Percentiles rank a stretch among this genome's conserved stretches.
phyloP scores from a whole-genome alignment of 2,329 filamentous ascomycete species.

The Arthrobotrys sphaeroides region DNA sequence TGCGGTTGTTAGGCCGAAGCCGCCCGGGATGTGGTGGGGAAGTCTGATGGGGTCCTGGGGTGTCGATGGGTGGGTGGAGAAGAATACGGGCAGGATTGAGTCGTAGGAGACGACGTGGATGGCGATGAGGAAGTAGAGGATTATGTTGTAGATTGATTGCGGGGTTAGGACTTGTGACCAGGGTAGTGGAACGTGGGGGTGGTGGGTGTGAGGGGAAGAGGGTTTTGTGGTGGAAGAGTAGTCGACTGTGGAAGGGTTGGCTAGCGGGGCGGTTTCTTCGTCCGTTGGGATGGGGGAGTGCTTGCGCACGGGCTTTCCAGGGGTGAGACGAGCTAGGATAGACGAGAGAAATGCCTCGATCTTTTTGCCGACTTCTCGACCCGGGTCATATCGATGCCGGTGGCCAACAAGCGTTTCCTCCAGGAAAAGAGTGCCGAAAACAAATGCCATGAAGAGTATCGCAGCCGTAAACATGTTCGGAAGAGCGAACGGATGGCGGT shows the following conservation, averaged over 20 bases:
- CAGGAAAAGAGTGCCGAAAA: slow-evolving; percentile 79
- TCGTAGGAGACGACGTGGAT: slow-evolving; percentile 86
- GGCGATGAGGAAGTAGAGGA: slow-evolving; percentile 81
- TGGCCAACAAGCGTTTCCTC: slow-evolving; percentile 83
- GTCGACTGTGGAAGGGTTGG: background rate
- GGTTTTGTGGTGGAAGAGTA: slow-evolving; percentile 12
- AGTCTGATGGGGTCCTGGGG: slow-evolving; percentile 65
- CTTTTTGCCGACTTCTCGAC: slow-evolving; percentile 75
- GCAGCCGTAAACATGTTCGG: slow-evolving; percentile 81
- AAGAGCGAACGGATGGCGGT: slow-evolving; percentile 80
- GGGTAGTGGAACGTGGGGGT: slow-evolving; percentile 52
- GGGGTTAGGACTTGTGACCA: slow-evolving; percentile 75
- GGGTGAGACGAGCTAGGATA: slow-evolving; percentile 16
- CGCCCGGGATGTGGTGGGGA: slow-evolving; percentile 73
- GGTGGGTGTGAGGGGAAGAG: slow-evolving; percentile 37
- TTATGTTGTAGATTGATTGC: slow-evolving; percentile 78
- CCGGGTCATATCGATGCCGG: slow-evolving; percentile 76
- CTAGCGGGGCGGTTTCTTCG: slow-evolving; percentile 60
- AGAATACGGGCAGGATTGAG: slow-evolving; percentile 85
- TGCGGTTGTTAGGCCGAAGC: slow-evolving; percentile 77
- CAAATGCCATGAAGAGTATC: slow-evolving; percentile 81
- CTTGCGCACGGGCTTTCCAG: slow-evolving; percentile 58
- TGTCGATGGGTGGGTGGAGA: slow-evolving; percentile 75
- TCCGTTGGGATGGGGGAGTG: slow-evolving; percentile 57
- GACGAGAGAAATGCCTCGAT: slow-evolving; percentile 64